phyloP scores from a whole-genome alignment of 441 rosid genomes.

The Viola pubescens region DNA sequence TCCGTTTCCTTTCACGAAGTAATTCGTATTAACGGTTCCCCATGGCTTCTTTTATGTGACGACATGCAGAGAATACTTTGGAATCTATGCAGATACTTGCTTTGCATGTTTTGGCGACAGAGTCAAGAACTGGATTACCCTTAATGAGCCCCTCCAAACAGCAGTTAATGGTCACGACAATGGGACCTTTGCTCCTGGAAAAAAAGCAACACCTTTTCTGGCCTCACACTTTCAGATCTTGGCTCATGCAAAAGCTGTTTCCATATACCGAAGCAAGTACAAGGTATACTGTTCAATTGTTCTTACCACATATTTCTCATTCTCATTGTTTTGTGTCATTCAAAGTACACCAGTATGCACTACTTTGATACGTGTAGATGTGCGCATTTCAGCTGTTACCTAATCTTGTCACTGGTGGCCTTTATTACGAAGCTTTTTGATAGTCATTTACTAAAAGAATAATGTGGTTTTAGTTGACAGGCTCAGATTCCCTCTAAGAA shows the following conservation, averaged over 20 bases:
- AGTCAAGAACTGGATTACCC: slow-evolving; percentile 79
- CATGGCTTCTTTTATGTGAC: slow-evolving; percentile 14
- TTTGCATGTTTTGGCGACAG: slow-evolving; percentile 84
- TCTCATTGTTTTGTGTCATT: too few species aligned
- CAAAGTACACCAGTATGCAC: too few species aligned
- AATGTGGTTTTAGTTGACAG: too few species aligned
- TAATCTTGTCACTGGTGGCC: too few species aligned
- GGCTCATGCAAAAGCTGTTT: slow-evolving; percentile 82
- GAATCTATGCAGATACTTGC: slow-evolving; percentile 77
- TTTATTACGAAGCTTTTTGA: too few species aligned
- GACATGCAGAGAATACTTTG: slow-evolving; percentile 63
- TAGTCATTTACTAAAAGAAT: too few species aligned
- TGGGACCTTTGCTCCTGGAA: slow-evolving; percentile 86
- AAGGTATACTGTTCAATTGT: slow-evolving; percentile 35
- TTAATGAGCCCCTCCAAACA: slow-evolving; percentile 92
- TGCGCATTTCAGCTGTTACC: too few species aligned
- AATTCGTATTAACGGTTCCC: neutral
- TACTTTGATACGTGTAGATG: too few species aligned
- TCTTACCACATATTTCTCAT: neutral
- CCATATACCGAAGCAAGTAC: slow-evolving; percentile 61
- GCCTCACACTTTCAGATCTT: slow-evolving; percentile 79
- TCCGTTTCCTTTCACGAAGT: neutral
- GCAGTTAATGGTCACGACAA: slow-evolving; percentile 59
- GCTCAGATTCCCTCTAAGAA: too few species aligned
- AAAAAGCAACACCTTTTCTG: slow-evolving; percentile 67